Conservation (phyloP, 1,284 basidiomycete genomes). For the Marasmius oreades region DNA sequence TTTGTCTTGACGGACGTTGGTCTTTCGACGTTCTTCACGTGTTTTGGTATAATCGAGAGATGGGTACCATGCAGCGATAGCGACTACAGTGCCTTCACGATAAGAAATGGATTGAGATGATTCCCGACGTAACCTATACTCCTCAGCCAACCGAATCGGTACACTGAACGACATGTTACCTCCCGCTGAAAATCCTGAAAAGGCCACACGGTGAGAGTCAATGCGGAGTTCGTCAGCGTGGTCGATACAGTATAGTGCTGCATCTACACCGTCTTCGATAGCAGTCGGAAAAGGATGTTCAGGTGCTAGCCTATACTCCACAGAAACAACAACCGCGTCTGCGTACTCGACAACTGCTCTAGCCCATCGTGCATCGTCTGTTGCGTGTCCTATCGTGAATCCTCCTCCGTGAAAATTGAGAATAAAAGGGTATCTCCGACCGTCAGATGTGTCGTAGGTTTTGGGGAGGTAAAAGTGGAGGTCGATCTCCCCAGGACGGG, state of each 20-base stretch:
- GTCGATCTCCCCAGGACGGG: constrained; percentile 7
- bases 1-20: constrained; percentile 14
- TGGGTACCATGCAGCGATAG: constrained; percentile 14
- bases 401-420: constrained; percentile 17
- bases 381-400: constrained; percentile 15
- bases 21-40: constrained; percentile 13
- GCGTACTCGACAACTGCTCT: constrained; percentile 23
- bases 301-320: constrained; percentile 76
- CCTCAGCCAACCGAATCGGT: constrained; percentile 12
- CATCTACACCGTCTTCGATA: constrained; percentile 68
- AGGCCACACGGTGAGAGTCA: constrained; percentile 42
- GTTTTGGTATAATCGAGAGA: constrained; percentile 14
- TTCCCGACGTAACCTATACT: not conserved
- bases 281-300: constrained; percentile 73
- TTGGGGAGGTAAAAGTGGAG: constrained; percentile 14
- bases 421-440: constrained; percentile 10
- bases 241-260: constrained; percentile 30
- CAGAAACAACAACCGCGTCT: constrained; percentile 44
- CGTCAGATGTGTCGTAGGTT: constrained; percentile 6
- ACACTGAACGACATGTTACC: constrained; percentile 16
- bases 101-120: not conserved
- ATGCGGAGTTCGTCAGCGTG: constrained; percentile 29
- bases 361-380: constrained; percentile 16
- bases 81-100: constrained; percentile 7
- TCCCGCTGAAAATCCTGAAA: constrained; percentile 22